phyloP scores from a whole-genome alignment of 192 early-diverging fungal genomes.

The Funneliformis geosporum region DNA sequence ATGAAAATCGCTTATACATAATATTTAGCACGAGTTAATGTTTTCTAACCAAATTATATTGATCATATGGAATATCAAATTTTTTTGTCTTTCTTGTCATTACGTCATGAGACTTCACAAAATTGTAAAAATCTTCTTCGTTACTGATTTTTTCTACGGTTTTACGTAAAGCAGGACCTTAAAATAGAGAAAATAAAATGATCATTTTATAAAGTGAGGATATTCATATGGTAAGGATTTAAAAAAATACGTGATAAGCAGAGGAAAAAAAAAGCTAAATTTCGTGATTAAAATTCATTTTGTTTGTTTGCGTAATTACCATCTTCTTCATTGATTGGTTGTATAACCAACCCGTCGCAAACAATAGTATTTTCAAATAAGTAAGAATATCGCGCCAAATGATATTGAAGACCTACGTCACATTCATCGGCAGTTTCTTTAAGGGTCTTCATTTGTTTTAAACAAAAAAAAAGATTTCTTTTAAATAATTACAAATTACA shows the following conservation, averaged over 20 bases:
- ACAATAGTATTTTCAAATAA: conserved; percentile 76
- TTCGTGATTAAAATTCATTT: background rate
- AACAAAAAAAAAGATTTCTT: background rate
- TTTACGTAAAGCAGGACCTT: conserved; percentile 43
- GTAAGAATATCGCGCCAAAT: conserved; percentile 77
- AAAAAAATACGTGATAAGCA: too few species aligned
- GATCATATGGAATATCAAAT: conserved; percentile 47
- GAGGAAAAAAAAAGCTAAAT: background rate
- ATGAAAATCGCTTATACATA: background rate
- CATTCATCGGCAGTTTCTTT: conserved; percentile 87
- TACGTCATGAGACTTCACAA: conserved; percentile 42
- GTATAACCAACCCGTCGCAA: conserved; percentile 43
- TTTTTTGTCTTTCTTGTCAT: conserved; percentile 34
- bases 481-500: background rate
- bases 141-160: conserved; percentile 64
- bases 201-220: background rate
- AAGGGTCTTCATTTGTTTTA: conserved; percentile 46
- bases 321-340: conserved; percentile 38
- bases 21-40: background rate
- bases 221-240: background rate
- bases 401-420: conserved; percentile 77
- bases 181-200: background rate
- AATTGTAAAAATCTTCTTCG: conserved; percentile 55
- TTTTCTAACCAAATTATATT: conserved; percentile 45
- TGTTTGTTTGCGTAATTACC: conserved; percentile 10